Percentiles rank a stretch among this genome's conserved stretches.
Conservation (phyloP, 306 rosid species). For the Glycine tomentella region DNA sequence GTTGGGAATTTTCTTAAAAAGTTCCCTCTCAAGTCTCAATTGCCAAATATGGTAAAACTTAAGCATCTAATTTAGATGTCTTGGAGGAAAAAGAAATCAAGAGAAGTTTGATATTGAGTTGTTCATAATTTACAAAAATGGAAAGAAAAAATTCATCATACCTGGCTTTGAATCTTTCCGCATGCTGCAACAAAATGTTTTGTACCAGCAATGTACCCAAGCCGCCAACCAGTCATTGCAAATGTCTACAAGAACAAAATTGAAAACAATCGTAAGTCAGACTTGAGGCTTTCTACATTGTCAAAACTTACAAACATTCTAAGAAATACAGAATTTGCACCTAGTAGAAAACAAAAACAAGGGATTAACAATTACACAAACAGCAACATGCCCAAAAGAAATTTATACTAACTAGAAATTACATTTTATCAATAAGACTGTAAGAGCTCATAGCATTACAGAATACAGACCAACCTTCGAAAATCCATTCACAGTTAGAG, state of each 20-base stretch:
- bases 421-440: not conserved
- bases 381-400: slow-evolving; percentile 11
- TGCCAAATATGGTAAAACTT: not conserved
- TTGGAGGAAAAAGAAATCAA: slow-evolving; percentile 21
- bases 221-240: slow-evolving; percentile 98
- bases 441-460: not conserved
- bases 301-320: not conserved
- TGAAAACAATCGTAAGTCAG: slow-evolving; percentile 46
- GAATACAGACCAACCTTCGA: slow-evolving; percentile 65
- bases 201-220: slow-evolving; percentile 84
- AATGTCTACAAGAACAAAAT: slow-evolving; percentile 65
- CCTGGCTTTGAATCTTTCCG: slow-evolving; percentile 85
- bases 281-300: slow-evolving; percentile 3
- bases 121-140: not conserved
- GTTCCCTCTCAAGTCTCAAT: not conserved
- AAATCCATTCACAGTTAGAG: slow-evolving; percentile 87
- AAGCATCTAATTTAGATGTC: slow-evolving; percentile 18
- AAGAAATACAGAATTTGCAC: slow-evolving; percentile 27
- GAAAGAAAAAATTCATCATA: slow-evolving; percentile 43
- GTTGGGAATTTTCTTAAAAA: not conserved
- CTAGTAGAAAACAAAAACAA: slow-evolving; percentile 27
- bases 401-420: not conserved
- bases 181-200: slow-evolving; percentile 78
- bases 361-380: not conserved
- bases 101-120: not conserved